A percentile compares a stretch with the other conserved stretches of the same genome.
These are phyloP conservation scores for Aspergillus neoniger DNA, from an alignment of 2,329 filamentous ascomycete genomes.

Conservation along the genomic window DNA sequence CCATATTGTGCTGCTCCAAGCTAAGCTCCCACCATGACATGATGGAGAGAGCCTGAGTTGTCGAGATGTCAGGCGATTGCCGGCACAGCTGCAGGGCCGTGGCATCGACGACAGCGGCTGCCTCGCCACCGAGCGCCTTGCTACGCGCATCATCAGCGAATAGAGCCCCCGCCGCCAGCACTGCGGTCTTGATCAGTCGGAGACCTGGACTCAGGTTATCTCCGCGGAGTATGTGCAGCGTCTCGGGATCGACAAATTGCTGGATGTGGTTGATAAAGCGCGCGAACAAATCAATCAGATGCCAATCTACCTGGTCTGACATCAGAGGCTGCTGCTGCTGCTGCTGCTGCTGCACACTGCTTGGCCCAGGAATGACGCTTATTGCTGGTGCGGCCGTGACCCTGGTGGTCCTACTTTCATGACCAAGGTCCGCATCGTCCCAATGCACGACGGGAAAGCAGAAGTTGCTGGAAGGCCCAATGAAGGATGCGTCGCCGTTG, in stretches of 20 bases:
- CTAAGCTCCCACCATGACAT: conserved; percentile 8
- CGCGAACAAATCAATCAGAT: not conserved
- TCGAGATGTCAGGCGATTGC: not conserved
- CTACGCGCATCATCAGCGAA: not conserved
- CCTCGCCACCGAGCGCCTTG: not conserved
- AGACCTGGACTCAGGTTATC: not conserved
- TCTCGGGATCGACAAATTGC: not conserved
- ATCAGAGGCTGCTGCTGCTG: not conserved
- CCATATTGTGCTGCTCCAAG: conserved; percentile 9
- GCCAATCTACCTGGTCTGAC: not conserved
- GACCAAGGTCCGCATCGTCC: not conserved
- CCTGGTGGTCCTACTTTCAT: not conserved
- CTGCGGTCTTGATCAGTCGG: not conserved
- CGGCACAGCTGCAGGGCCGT: not conserved
- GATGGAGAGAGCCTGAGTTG: conserved; percentile 1
- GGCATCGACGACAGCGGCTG: not conserved
- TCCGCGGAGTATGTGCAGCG: not conserved
- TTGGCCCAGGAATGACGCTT: not conserved
- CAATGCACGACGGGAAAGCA: not conserved
- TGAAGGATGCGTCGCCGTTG: conserved; percentile 2
- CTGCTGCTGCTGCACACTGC: not conserved
- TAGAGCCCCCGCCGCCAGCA: conserved; percentile 1
- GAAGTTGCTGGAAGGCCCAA: conserved; percentile 5
- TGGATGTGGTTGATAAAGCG: not conserved
- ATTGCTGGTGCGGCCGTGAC: not conserved